Conservation (phyloP, 805 yeast species). For the Starmerella powellii region DNA sequence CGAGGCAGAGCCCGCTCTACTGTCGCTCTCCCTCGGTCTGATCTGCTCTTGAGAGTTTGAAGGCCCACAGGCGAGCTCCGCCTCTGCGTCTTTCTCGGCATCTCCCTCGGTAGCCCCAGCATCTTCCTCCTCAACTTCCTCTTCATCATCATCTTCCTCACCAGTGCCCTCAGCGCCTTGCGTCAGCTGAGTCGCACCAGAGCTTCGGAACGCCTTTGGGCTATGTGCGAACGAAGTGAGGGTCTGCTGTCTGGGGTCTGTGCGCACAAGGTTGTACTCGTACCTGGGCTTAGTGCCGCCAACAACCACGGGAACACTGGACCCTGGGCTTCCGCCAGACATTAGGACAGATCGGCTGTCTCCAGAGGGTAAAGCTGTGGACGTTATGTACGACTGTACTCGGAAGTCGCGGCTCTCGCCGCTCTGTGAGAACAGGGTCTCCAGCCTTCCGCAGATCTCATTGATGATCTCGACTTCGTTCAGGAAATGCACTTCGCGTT, state of each 20-base stretch:
- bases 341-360: background rate
- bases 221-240: constrained; percentile 34
- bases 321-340: background rate
- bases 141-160: no score
- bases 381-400: constrained; percentile 35
- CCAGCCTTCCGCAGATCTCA: constrained; percentile 39
- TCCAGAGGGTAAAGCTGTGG: constrained; percentile 33
- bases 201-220: no score
- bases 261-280: constrained; percentile 59
- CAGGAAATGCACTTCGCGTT: constrained; percentile 77
- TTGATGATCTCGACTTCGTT: constrained; percentile 78
- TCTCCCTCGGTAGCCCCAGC: no score
- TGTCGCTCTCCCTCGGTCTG: no score
- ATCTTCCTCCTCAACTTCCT: no score
- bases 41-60: no score
- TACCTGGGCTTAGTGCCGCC: constrained; percentile 24
- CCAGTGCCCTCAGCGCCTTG: no score
- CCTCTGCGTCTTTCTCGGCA: no score
- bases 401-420: constrained; percentile 61
- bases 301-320: background rate
- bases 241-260: constrained; percentile 54
- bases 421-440: constrained; percentile 39
- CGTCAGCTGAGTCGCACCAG: no score
- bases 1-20: no score
- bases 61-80: no score